Conservation (phyloP, 495 filamentous ascomycete species). For the Aspergillus ellipticus region DNA sequence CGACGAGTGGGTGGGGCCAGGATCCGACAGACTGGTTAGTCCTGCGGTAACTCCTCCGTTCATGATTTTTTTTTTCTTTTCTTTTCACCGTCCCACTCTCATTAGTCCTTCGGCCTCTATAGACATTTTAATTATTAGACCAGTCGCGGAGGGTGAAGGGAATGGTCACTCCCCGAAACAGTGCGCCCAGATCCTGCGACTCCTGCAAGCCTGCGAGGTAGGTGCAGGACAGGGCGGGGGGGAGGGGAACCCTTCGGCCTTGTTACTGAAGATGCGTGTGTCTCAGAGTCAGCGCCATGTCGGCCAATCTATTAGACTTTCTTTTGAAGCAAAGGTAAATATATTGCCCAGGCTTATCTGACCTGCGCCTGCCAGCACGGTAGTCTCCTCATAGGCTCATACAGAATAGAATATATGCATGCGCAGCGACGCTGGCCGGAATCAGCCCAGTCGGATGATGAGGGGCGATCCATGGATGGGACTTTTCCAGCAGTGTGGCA, state of each 20-base stretch:
- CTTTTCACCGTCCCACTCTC: background rate
- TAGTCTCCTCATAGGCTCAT: too few species aligned
- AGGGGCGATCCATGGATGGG: slow-evolving; percentile 17
- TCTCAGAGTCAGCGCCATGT: background rate
- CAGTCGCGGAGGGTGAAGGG: background rate
- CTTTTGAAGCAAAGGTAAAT: background rate
- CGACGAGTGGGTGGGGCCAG: slow-evolving; percentile 14
- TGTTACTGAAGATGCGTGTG: background rate
- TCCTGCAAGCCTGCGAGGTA: too few species aligned
- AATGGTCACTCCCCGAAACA: background rate
- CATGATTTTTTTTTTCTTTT: slow-evolving; percentile 6
- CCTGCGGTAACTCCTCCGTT: slow-evolving; percentile 17
- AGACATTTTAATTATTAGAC: too few species aligned
- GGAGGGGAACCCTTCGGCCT: background rate
- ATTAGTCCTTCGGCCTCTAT: too few species aligned
- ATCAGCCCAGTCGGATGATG: slow-evolving; percentile 18
- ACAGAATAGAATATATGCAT: background rate
- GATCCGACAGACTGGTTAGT: slow-evolving; percentile 24
- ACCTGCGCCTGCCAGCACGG: too few species aligned
- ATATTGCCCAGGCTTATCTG: background rate
- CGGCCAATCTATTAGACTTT: background rate
- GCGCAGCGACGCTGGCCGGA: slow-evolving; percentile 5
- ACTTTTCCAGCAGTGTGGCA: slow-evolving; percentile 23
- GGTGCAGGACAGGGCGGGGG: background rate
- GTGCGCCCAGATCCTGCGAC: background rate